A percentile compares a stretch with the other conserved stretches of the same genome.
Conservation (phyloP, 2,329 filamentous ascomycete species). For the Neofusicoccum sp. region DNA sequence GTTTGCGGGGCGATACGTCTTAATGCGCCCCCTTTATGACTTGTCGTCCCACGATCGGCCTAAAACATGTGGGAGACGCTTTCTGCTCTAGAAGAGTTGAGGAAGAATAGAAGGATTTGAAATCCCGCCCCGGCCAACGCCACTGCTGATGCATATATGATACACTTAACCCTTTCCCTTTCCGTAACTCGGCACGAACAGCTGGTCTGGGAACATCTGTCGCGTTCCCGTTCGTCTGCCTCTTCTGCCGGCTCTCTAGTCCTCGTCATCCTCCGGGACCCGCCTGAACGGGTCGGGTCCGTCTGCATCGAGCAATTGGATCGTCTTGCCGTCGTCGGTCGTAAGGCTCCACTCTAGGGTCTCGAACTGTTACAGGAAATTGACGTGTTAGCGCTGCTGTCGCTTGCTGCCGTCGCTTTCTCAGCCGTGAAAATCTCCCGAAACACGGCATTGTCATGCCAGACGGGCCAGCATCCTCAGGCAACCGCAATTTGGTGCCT, state of each 20-base stretch:
- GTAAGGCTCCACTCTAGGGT: slow-evolving; percentile 88
- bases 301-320: slow-evolving; percentile 72
- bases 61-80: neutral
- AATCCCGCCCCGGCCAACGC: neutral
- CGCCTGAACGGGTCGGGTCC: slow-evolving; percentile 62
- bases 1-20: neutral
- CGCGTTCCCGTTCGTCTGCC: neutral
- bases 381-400: neutral
- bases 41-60: neutral
- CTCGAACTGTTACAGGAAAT: slow-evolving; percentile 64
- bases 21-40: neutral
- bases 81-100: neutral
- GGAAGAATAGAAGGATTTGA: neutral
- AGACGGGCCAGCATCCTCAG: neutral
- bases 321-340: slow-evolving; percentile 61
- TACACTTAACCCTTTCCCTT: neutral
- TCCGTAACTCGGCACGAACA: neutral
- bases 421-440: slow-evolving; percentile 1
- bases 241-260: neutral
- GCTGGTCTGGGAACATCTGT: neutral
- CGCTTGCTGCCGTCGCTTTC: neutral
- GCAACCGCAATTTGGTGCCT: neutral
- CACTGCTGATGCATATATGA: slow-evolving; percentile 11
- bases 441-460: neutral
- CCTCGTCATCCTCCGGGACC: slow-evolving; percentile 3